A percentile compares a stretch with the other conserved stretches of the same genome.
Conservation (phyloP, 305 asterid genomes). For the Fraxinus sp. region DNA sequence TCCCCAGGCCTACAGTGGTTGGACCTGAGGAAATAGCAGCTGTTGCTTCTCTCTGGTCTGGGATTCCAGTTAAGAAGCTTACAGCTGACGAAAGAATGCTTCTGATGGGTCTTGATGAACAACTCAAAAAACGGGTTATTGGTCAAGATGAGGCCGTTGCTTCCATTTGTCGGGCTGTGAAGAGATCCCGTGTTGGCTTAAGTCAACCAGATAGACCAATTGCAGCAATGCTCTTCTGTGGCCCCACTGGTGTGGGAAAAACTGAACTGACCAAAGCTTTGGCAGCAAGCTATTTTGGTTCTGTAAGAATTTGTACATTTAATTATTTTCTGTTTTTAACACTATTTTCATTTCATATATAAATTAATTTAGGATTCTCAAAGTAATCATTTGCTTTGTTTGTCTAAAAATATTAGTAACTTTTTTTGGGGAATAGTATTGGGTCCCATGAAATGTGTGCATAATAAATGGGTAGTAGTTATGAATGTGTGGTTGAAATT, state of each 20-base stretch:
- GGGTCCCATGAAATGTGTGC: not conserved
- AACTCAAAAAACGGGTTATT: conserved; percentile 83
- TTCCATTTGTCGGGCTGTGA: conserved; percentile 91
- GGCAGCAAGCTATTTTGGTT: conserved; percentile 90
- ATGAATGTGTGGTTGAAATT: not conserved
- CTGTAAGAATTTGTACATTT: conserved; percentile 56
- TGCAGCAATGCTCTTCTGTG: conserved; percentile 98
- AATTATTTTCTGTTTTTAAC: conserved; percentile 13
- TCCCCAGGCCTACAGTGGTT: conserved; percentile 53
- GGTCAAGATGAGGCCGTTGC: conserved; percentile 98
- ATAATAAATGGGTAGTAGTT: not conserved
- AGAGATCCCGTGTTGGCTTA: conserved; percentile 93
- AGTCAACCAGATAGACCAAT: conserved; percentile 95
- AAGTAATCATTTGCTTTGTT: not conserved
- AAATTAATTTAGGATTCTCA: not conserved
- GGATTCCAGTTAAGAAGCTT: conserved; percentile 84
- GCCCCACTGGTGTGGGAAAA: conserved; percentile 99
- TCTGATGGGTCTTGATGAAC: conserved; percentile 75
- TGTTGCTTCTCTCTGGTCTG: conserved; percentile 90
- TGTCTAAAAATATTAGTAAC: not conserved
- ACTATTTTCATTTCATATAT: conserved; percentile 16
- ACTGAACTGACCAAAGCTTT: conserved; percentile 94
- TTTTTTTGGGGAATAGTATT: not conserved
- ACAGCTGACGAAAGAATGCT: conserved; percentile 82
- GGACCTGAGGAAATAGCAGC: conserved; percentile 95